Percentiles rank a stretch among this genome's conserved stretches.
Conservation (phyloP, 768 basidiomycete genomes). For the Paxillus involutus region DNA sequence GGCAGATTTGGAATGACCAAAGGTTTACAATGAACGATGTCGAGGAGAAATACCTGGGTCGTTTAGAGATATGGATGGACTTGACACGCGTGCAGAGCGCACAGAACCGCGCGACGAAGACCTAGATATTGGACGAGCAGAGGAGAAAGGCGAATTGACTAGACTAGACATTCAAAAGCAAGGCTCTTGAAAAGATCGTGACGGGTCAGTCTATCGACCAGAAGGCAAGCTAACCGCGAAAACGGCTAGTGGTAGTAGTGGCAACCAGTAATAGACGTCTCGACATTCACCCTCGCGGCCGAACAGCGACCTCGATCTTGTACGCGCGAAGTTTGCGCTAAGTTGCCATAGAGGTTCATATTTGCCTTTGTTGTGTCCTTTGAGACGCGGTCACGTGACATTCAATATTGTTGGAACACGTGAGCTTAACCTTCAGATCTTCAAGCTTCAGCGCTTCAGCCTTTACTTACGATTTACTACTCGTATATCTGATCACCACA, state of each 20-base stretch:
- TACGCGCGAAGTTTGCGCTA: too few relatives aligned
- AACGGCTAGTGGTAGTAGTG: conserved; percentile 5
- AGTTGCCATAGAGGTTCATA: conserved; percentile 8
- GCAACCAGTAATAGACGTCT: neutral
- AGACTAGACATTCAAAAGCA: conserved; percentile 33
- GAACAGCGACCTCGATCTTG: neutral
- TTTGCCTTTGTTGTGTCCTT: conserved; percentile 21
- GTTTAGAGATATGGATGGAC: conserved; percentile 55
- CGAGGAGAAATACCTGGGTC: conserved; percentile 57
- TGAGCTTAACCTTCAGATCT: neutral
- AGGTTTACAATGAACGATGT: conserved; percentile 19
- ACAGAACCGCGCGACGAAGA: conserved; percentile 50
- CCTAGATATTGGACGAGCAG: conserved; percentile 40
- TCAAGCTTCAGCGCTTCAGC: neutral
- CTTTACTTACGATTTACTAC: neutral
- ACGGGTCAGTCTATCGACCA: conserved; percentile 21
- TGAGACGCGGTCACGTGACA: conserved; percentile 29
- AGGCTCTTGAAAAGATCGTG: conserved; percentile 24
- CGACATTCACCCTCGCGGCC: neutral
- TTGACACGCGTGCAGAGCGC: conserved; percentile 52
- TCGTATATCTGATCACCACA: neutral
- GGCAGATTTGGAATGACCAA: conserved; percentile 19
- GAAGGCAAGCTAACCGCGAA: conserved; percentile 2
- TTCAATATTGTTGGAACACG: neutral
- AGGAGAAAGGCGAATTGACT: conserved; percentile 32